These are phyloP conservation scores for Pisolithus marmoratus DNA, from an alignment of 768 basidiomycete species.

Conservation along the genomic window DNA sequence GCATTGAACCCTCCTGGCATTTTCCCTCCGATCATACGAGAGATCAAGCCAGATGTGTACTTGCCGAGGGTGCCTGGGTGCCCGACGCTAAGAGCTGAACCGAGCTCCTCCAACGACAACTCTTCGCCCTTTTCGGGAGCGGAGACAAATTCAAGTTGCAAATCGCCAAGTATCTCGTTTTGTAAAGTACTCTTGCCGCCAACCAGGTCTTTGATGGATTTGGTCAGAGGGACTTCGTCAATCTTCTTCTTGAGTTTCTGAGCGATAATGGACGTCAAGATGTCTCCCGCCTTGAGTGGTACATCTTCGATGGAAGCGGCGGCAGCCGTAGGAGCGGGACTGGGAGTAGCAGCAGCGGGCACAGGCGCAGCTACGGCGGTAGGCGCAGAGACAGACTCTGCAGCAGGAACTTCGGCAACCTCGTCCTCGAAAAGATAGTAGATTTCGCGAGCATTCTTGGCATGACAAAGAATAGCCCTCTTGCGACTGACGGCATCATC, in stretches of 20 bases:
- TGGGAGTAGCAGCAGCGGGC: slow-evolving; percentile 33
- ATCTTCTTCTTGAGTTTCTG: slow-evolving; percentile 98
- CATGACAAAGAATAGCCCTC: slow-evolving; percentile 83
- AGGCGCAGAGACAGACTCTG: slow-evolving; percentile 27
- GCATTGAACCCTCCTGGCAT: slow-evolving; percentile 99
- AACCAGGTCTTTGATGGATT: slow-evolving; percentile 97
- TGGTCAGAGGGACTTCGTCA: slow-evolving; percentile 81
- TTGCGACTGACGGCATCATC: slow-evolving; percentile 81
- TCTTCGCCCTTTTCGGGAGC: slow-evolving; percentile 99
- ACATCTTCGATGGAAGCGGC: slow-evolving; percentile 81
- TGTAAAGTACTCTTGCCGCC: slow-evolving; percentile 98
- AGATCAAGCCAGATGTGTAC: slow-evolving; percentile 84
- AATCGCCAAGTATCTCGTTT: slow-evolving; percentile 96
- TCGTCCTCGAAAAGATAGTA: slow-evolving; percentile 98
- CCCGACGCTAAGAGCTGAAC: slow-evolving; percentile 73
- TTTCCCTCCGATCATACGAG: slow-evolving; percentile 89
- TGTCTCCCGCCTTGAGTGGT: slow-evolving; percentile 87
- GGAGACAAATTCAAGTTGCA: slow-evolving; percentile 90
- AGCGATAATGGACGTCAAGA: slow-evolving; percentile 82
- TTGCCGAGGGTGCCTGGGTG: slow-evolving; percentile 89
- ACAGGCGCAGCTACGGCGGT: slow-evolving; percentile 35
- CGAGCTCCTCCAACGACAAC: slow-evolving; percentile 92
- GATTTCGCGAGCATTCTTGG: slow-evolving; percentile 94
- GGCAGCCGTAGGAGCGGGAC: slow-evolving; percentile 45
- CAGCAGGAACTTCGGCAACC: slow-evolving; percentile 36